Evolutionary conservation across 2,329 filamentous ascomycete species (phyloP).

Genomic region (Cladosporium colombiae): DNA sequence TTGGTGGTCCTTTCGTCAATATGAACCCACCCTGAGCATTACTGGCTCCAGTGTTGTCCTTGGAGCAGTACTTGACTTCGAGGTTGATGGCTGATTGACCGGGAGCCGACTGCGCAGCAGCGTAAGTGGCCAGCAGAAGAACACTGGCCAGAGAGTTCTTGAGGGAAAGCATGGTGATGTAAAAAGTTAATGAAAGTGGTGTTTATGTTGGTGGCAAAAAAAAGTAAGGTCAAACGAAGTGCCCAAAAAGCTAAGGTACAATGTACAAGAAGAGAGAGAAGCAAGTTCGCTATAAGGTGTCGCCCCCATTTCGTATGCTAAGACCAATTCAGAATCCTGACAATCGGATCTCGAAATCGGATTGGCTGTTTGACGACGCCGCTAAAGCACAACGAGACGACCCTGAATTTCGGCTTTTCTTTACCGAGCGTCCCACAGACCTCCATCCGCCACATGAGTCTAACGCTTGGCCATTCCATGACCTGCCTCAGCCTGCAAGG

Average conservation of each 20-base stretch:
- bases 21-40: constrained; percentile 38
- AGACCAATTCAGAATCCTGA: constrained; percentile 11
- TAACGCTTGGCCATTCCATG: not conserved
- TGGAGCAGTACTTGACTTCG: constrained; percentile 44
- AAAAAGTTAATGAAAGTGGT: constrained; percentile 3
- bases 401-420: constrained; percentile 11
- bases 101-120: not conserved
- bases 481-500: not conserved
- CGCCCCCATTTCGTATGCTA: constrained; percentile 1
- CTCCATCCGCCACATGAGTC: not conserved
- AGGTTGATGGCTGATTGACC: constrained; percentile 10
- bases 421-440: not conserved
- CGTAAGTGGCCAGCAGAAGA: constrained; percentile 9
- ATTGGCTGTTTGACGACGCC: not conserved
- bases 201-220: not conserved
- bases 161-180: constrained; percentile 7
- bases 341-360: not conserved
- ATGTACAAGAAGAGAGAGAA: constrained; percentile 3
- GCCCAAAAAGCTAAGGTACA: not conserved
- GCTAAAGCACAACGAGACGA: not conserved
- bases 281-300: constrained; percentile 1
- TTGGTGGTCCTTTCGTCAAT: not conserved
- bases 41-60: constrained; percentile 44
- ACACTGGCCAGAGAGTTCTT: constrained; percentile 6
- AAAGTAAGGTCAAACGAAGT: not conserved